Evolutionary conservation across 805 yeast genomes (phyloP), one percentile per base, ranked within the genome.

Genomic region (Ogataea ramenticola): DNA sequence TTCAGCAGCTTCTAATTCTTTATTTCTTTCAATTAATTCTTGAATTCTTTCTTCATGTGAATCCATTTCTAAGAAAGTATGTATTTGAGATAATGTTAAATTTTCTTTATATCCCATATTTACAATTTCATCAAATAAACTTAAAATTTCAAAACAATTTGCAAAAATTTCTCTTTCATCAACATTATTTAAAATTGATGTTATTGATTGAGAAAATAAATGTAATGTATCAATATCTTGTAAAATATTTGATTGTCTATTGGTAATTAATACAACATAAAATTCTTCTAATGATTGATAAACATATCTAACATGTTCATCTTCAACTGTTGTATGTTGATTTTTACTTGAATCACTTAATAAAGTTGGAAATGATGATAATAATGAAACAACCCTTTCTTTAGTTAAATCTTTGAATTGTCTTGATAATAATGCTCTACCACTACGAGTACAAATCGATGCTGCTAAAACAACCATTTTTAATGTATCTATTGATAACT

Each of bases 41-140:
- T 93, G 98, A 60, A 95, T 91, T 72, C 87, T 91, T 68, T 93
- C 99, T 67, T 93, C 99, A 63, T 93, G 97, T 35, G 96, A 86
- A 67, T 93, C 98, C 98, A 93, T 91, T 61, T 88, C 91, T 69
- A 93, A 71, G 66, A 86, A 91, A 12, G 95, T 86, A 62, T 78
- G 80, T 50, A 93, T 85, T 68, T 93, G 98, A 47, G 80, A 64
- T 51, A 83, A 62, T 1, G 93, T 79, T 51, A 91, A 69, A 64
- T 88, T 85, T 64, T 93, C 99, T 52, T 86, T 80, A 70, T 83
- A 88, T 16, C 99, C 99, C 66, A 87, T 71, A 43, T 80, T 80
- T 53, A 93, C 80, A 44, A 93, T 86, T 67, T 93, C 99, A 64
- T 93, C 99, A 58, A 93, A 91, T 3, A 97, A 95, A 58, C 85